phyloP scores from a whole-genome alignment of 2,329 filamentous ascomycete species.

The Colletotrichum cordylinicola region DNA sequence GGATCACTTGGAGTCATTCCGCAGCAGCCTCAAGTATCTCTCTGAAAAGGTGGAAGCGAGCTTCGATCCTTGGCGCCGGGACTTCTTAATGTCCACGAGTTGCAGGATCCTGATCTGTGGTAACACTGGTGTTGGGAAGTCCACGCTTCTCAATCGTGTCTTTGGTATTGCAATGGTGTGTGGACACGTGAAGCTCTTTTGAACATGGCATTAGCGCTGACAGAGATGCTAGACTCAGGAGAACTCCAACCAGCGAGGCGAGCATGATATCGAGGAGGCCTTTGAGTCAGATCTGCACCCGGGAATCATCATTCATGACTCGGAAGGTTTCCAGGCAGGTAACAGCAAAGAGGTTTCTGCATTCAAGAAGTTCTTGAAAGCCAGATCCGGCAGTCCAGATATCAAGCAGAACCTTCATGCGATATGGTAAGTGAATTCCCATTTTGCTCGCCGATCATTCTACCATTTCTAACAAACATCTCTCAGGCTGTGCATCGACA shows the following conservation, averaged over 20 bases:
- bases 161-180: conserved; percentile 27
- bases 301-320: conserved; percentile 32
- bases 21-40: not conserved
- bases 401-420: conserved; percentile 27
- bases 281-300: conserved; percentile 31
- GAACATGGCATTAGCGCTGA: not conserved
- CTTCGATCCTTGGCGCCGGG: not conserved
- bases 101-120: conserved; percentile 30
- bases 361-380: conserved; percentile 29
- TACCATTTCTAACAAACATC: not conserved
- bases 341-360: conserved; percentile 26
- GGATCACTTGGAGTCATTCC: not conserved
- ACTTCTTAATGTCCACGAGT: not conserved
- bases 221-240: conserved; percentile 22
- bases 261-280: conserved; percentile 30
- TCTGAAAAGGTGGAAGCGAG: not conserved
- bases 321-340: conserved; percentile 30
- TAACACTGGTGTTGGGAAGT: conserved; percentile 31
- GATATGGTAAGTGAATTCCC: conserved; percentile 25
- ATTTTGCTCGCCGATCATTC: too few species aligned
- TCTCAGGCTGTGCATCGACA: conserved; percentile 30
- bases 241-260: conserved; percentile 27
- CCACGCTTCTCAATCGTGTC: conserved; percentile 30
- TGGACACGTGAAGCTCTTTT: not conserved
- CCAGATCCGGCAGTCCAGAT: conserved; percentile 19